A percentile compares a stretch with the other conserved stretches of the same genome.
phyloP scores from a whole-genome alignment of 2,329 filamentous ascomycete species.

The Clarireedia paspali region DNA sequence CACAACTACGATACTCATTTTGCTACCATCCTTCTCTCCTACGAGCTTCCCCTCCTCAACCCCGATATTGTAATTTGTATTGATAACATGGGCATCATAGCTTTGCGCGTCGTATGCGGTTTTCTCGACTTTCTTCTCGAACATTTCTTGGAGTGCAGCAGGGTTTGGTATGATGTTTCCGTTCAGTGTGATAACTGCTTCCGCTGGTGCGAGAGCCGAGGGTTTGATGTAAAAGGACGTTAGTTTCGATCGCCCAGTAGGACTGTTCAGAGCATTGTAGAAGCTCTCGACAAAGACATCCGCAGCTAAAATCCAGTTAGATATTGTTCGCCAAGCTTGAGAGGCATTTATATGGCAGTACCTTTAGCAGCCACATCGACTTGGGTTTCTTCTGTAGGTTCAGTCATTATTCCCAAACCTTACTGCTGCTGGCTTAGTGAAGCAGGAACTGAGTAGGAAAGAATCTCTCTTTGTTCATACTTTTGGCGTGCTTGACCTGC shows the following conservation, averaged over 20 bases:
- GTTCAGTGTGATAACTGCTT: conserved; percentile 71
- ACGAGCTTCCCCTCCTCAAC: conserved; percentile 40
- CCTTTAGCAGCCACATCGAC: conserved; percentile 32
- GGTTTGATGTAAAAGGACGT: conserved; percentile 62
- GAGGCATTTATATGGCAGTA: not conserved
- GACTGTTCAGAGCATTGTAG: conserved; percentile 64
- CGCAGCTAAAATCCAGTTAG: conserved; percentile 44
- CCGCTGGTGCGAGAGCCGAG: conserved; percentile 44
- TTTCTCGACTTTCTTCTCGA: conserved; percentile 53
- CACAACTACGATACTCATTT: conserved; percentile 65
- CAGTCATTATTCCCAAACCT: conserved; percentile 28
- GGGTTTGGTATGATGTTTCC: conserved; percentile 59
- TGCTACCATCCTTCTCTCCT: conserved; percentile 43
- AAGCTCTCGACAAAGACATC: conserved; percentile 65
- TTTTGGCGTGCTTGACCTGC: not conserved
- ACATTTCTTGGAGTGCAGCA: conserved; percentile 58
- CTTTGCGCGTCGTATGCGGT: conserved; percentile 66
- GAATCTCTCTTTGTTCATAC: not conserved
- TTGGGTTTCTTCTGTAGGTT: conserved; percentile 39
- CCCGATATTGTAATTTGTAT: conserved; percentile 54
- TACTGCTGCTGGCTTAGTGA: too few species aligned
- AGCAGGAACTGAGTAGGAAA: too few species aligned
- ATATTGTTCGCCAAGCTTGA: too few species aligned
- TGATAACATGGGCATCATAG: conserved; percentile 71
- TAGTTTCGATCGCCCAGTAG: conserved; percentile 42